These are phyloP conservation scores for Cladosporium oxysporum DNA, from an alignment of 2,329 filamentous ascomycete genomes.

Conservation along the genomic window DNA sequence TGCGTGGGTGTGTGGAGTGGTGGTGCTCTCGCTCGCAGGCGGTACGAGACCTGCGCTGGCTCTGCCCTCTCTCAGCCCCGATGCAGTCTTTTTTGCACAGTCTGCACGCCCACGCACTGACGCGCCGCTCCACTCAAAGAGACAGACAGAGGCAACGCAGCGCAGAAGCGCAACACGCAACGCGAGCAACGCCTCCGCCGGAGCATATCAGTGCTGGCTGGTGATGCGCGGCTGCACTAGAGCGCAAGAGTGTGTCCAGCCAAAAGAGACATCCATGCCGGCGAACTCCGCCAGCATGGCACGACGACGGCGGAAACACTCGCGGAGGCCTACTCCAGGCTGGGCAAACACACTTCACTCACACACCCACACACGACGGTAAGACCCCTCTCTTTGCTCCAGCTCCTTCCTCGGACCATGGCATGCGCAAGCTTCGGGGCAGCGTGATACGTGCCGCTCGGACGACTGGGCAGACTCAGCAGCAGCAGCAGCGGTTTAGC, in stretches of 20 bases:
- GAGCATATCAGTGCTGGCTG: slow-evolving; percentile 16
- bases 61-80: slow-evolving; percentile 1
- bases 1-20: slow-evolving; percentile 13
- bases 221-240: slow-evolving; percentile 13
- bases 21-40: neutral
- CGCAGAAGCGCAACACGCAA: neutral
- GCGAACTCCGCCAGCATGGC: neutral
- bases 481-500: slow-evolving; percentile 13
- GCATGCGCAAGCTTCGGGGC: slow-evolving; percentile 16
- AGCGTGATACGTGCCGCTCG: slow-evolving; percentile 19
- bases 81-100: slow-evolving; percentile 11
- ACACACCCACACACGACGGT: neutral
- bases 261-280: neutral
- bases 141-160: neutral
- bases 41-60: slow-evolving; percentile 3
- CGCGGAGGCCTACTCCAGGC: slow-evolving; percentile 1
- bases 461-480: slow-evolving; percentile 13
- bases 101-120: slow-evolving; percentile 14
- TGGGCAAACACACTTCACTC: slow-evolving; percentile 4
- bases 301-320: neutral
- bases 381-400: slow-evolving; percentile 10
- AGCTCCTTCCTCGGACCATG: slow-evolving; percentile 14
- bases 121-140: neutral
- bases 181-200: slow-evolving; percentile 14
- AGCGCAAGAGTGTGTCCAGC: neutral